Evolutionary conservation across 345 rosid genomes (phyloP).

Genomic region (Populus alba): DNA sequence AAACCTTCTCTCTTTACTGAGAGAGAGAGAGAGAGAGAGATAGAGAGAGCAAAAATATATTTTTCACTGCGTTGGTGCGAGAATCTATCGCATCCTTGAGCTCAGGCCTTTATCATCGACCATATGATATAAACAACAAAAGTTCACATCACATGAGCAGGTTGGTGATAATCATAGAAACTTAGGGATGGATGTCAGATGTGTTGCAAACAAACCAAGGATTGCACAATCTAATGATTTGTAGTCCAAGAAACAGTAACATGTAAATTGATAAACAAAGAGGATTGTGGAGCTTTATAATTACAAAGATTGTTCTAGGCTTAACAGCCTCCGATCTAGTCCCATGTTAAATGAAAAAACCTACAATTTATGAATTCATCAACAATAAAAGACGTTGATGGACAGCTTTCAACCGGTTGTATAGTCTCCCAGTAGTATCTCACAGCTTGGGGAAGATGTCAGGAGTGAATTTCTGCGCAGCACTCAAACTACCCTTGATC

Average conservation of each 20-base stretch:
- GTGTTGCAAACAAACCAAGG: neutral
- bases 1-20: no score
- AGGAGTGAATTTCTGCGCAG: slow-evolving; percentile 82
- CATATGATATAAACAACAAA: no score
- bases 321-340: neutral
- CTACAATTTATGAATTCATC: neutral
- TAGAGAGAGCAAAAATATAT: no score
- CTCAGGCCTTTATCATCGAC: no score
- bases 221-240: neutral
- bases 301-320: neutral
- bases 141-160: no score
- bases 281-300: neutral
- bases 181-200: no score
- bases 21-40: no score
- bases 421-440: slow-evolving; percentile 10
- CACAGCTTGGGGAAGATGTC: slow-evolving; percentile 97
- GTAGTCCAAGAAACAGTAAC: neutral
- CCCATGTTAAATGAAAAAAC: neutral
- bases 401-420: neutral
- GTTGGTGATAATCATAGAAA: no score
- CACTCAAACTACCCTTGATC: slow-evolving; percentile 75
- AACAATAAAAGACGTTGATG: neutral
- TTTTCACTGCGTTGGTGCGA: no score
- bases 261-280: neutral
- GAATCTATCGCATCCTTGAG: no score